Percentiles rank a stretch among this genome's conserved stretches.
phyloP scores from a whole-genome alignment of 75 land plant species.

The Adiantum capillusveneris region DNA sequence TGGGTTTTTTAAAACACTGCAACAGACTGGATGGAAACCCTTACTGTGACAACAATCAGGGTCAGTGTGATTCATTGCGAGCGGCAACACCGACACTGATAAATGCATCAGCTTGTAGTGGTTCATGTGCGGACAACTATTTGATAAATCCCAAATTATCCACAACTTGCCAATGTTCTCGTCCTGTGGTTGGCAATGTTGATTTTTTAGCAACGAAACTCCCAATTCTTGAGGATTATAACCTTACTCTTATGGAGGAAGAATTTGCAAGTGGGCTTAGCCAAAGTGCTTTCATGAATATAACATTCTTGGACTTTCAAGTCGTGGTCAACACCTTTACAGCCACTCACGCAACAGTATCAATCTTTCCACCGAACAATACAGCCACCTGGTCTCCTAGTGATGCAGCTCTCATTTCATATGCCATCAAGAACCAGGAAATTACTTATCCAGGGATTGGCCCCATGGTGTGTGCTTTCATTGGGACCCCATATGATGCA shows the following conservation, averaged over 20 bases:
- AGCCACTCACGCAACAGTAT: neutral
- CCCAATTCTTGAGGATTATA: neutral
- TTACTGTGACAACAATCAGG: neutral
- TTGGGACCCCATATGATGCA: neutral
- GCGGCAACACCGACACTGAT: neutral
- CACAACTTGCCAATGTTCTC: neutral
- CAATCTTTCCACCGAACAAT: neutral
- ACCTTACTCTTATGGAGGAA: constrained; percentile 1
- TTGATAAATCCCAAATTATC: neutral
- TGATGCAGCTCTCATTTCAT: neutral
- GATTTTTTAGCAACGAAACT: neutral
- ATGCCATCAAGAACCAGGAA: constrained; percentile 1
- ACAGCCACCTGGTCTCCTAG: neutral
- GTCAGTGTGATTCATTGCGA: neutral
- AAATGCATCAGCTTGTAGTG: neutral
- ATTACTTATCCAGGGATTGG: neutral
- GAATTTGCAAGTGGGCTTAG: neutral
- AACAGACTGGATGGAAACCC: constrained; percentile 6
- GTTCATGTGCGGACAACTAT: neutral
- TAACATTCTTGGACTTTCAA: neutral
- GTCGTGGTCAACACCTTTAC: neutral
- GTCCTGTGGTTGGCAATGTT: neutral
- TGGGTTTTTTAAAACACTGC: neutral
- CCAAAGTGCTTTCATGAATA: too few species aligned
- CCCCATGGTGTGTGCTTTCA: constrained; percentile 2